Evolutionary conservation across 2,329 filamentous ascomycete species (phyloP).

Genomic region (Xylaria hypoxylon): DNA sequence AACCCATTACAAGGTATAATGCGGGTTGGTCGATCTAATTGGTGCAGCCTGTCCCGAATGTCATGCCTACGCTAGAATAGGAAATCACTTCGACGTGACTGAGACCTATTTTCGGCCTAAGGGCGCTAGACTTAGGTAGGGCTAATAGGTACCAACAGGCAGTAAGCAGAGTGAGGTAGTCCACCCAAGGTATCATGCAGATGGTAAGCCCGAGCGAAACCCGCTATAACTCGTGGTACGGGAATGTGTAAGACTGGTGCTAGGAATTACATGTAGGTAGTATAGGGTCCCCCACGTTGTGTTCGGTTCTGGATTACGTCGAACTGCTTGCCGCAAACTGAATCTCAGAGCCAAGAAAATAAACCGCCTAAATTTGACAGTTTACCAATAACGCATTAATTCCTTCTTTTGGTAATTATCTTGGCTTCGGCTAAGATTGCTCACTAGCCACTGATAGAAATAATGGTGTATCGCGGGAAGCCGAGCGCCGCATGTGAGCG

Average conservation of each 20-base stretch:
- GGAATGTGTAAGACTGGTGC: no score
- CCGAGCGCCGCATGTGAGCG: slow-evolving; percentile 14
- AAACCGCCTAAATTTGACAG: no score
- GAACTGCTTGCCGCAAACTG: slow-evolving; percentile 10
- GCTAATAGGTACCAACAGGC: no score
- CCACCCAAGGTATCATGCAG: no score
- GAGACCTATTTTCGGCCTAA: neutral
- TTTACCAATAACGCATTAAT: neutral
- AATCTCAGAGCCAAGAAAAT: neutral
- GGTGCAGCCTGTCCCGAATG: neutral
- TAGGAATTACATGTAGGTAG: no score
- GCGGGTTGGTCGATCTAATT: neutral
- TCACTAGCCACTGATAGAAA: neutral
- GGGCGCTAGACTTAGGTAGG: no score
- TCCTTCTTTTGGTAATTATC: neutral
- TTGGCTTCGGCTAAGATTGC: neutral
- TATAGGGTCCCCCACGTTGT: no score
- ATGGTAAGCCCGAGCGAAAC: neutral
- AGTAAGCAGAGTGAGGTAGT: no score
- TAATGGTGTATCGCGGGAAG: slow-evolving; percentile 11
- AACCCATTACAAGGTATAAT: neutral
- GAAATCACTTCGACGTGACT: slow-evolving; percentile 8
- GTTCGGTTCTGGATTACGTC: slow-evolving; percentile 2
- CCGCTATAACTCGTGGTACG: no score
- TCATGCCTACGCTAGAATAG: neutral